These are phyloP conservation scores for Ganoderma lingzhi DNA, from an alignment of 1,284 basidiomycete genomes.

Conservation along the genomic window DNA sequence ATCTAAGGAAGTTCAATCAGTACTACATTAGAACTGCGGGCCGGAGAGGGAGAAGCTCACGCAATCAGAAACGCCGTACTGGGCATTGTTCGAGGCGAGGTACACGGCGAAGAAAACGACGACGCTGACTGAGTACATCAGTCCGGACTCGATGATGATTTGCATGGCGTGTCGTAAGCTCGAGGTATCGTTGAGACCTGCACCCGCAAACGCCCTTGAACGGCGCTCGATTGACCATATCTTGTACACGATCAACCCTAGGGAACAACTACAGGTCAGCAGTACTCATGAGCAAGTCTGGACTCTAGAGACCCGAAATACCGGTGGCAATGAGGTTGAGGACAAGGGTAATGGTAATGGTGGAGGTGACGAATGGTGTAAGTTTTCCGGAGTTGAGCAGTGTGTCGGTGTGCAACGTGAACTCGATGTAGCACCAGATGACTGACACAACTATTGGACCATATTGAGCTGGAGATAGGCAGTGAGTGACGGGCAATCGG, in stretches of 20 bases:
- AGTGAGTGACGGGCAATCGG: too few species aligned
- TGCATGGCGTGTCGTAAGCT: conserved; percentile 7
- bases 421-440: neutral
- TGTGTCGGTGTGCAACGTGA: conserved; percentile 6
- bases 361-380: conserved; percentile 47
- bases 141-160: conserved; percentile 21
- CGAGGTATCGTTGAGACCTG: neutral
- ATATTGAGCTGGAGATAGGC: neutral
- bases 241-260: neutral
- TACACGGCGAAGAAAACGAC: conserved; percentile 9
- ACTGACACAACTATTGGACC: neutral
- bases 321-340: conserved; percentile 48
- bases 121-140: conserved; percentile 18
- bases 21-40: neutral
- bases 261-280: neutral
- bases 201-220: neutral
- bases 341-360: conserved; percentile 46
- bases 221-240: neutral
- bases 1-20: neutral
- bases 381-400: conserved; percentile 24
- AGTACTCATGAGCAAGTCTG: neutral
- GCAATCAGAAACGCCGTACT: conserved; percentile 13
- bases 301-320: conserved; percentile 24
- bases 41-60: neutral
- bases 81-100: conserved; percentile 12